These are phyloP conservation scores for Scedosporium dehoogii DNA, from an alignment of 2,329 filamentous ascomycete species.

Conservation along the genomic window DNA sequence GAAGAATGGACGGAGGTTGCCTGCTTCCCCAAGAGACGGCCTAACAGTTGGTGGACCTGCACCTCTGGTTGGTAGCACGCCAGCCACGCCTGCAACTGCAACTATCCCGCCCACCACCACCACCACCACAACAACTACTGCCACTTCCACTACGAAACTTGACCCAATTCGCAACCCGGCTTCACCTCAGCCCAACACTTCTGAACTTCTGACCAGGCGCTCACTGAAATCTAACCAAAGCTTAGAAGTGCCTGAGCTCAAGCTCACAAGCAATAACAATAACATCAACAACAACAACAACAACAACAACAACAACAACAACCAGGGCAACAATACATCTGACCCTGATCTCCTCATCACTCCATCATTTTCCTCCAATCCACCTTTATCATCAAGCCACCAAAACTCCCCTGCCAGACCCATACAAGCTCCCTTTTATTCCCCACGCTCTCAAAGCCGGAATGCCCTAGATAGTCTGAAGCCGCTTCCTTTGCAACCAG, in stretches of 20 bases:
- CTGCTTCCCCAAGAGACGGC: neutral
- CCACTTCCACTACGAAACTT: conserved; percentile 11
- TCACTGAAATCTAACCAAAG: conserved; percentile 30
- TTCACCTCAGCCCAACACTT: conserved; percentile 3
- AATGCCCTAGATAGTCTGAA: neutral
- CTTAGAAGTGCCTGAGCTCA: conserved; percentile 29
- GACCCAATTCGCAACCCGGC: conserved; percentile 21
- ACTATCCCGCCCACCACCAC: conserved; percentile 1
- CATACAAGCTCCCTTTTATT: neutral
- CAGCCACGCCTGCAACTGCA: neutral
- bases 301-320: conserved; percentile 26
- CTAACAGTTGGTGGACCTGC: neutral
- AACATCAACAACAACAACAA: conserved; percentile 29
- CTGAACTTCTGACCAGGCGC: conserved; percentile 26
- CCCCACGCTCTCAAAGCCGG: neutral
- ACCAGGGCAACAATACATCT: conserved; percentile 6
- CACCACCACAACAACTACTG: conserved; percentile 11
- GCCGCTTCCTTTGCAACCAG: neutral
- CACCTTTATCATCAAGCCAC: neutral
- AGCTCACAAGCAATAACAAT: conserved; percentile 28
- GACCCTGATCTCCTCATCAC: neutral
- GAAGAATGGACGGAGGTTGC: conserved; percentile 1
- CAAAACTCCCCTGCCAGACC: conserved; percentile 6
- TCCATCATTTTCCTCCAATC: neutral
- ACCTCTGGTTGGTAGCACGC: neutral